These are phyloP conservation scores for Eleusine coracana DNA, from an alignment of 176 grass and related monocot genomes.

Conservation along the genomic window DNA sequence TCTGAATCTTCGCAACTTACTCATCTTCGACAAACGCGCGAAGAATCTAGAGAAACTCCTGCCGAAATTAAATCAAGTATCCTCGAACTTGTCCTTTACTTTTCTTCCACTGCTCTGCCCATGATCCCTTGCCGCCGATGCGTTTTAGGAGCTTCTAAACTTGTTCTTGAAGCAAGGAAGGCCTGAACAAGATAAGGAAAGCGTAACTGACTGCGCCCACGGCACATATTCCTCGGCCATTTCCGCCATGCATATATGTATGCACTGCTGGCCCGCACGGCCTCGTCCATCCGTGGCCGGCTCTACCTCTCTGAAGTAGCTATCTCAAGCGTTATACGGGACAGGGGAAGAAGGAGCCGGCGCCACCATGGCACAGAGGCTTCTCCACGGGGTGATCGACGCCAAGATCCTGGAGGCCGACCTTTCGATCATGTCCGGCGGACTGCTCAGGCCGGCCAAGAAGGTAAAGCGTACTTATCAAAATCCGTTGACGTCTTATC, in stretches of 20 bases:
- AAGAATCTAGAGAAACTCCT: neutral
- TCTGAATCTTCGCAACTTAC: neutral
- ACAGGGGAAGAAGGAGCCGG: neutral
- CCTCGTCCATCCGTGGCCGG: neutral
- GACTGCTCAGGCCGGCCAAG: conserved; percentile 1
- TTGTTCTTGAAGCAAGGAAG: conserved; percentile 48
- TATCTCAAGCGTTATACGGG: neutral
- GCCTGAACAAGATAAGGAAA: conserved; percentile 9
- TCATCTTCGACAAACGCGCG: neutral
- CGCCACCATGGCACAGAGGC: conserved; percentile 41
- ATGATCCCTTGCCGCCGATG: conserved; percentile 48
- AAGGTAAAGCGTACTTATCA: conserved; percentile 32
- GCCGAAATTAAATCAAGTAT: conserved; percentile 5
- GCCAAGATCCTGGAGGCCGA: conserved; percentile 47
- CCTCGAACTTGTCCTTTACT: conserved; percentile 37
- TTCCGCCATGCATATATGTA: conserved; percentile 32
- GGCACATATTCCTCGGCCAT: neutral
- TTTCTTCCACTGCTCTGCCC: conserved; percentile 24
- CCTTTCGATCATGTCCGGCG: conserved; percentile 15
- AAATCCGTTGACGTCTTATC: neutral
- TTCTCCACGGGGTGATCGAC: conserved; percentile 54
- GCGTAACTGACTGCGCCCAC: conserved; percentile 16
- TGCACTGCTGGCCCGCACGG: neutral
- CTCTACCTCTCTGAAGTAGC: neutral
- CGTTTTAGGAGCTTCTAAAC: conserved; percentile 7